Base-by-base conservation (phyloP, 2,329 filamentous ascomycete species). In the Colletotrichum karsti region DNA sequence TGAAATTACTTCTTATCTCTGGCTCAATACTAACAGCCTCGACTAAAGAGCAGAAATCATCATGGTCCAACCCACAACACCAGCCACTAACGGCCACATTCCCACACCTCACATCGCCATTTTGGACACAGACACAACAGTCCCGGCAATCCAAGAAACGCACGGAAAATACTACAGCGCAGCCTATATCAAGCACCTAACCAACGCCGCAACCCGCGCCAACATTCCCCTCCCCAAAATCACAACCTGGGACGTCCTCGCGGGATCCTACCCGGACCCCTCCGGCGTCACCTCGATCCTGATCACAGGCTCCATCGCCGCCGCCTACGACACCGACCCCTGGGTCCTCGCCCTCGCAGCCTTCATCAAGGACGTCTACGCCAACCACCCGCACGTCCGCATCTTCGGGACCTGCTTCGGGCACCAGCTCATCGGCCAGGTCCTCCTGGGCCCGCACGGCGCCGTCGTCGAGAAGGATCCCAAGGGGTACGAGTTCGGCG, bases 391-490 rank as follows among this genome's bases (percentile, higher is more conserved):
- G 75, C 4, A 71, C 73, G 15, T 79, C 76, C 6, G 74, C 28
- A 61, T 84, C 1, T 76, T 85, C 9, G 83, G 83, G 1, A 77
- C 85, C 39, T 85, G 83, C 69, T 85, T 85, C 69, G 83, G 83
- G 2, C 83, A 85, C 55, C 83, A 85, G 72, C 84, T 85, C 28
- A 71, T 85, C 33, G 83, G 79, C 2, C 75, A 83, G 3, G 82
- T 83, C 3, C 73, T 82, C 28, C 79, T 65, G 5, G 56, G 56
- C 20, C 55, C 62, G 7, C 56, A 65, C 28, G 62, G 62, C 33
- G 55, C 55, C 5, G 73, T 74, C 28, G 75, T 83, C 2, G 78
- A 77, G 9, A 77, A 78, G 69, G 81, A 77, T 35, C 75, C 80
- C 2, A 77, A 75, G 18, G 81, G 81, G 1, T 85, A 83, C 82